phyloP scores from a whole-genome alignment of 306 rosid species.

The Gillenia trifoliata region DNA sequence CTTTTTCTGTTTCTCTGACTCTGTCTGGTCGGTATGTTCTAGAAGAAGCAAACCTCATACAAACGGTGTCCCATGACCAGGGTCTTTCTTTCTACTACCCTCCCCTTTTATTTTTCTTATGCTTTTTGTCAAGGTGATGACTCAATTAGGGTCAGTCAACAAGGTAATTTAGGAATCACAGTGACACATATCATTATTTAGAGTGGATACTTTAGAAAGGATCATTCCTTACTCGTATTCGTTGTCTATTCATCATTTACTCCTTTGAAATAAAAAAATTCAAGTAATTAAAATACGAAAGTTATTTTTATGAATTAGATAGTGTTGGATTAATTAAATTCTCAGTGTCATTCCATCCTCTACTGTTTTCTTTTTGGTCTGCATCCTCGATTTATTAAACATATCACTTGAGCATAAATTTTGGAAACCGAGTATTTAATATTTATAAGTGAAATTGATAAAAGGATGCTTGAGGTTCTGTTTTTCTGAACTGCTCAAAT shows the following conservation, averaged over 20 bases:
- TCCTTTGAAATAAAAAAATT: background rate
- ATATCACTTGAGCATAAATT: background rate
- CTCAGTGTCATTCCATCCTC: background rate
- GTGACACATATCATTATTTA: background rate
- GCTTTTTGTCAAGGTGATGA: background rate
- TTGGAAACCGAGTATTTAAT: background rate
- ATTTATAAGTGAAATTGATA: background rate
- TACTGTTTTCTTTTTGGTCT: background rate
- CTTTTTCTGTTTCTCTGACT: conserved; percentile 28
- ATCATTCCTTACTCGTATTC: background rate
- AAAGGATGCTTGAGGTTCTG: background rate
- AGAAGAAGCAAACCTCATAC: conserved; percentile 64
- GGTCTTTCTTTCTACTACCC: background rate
- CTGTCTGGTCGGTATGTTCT: conserved; percentile 97
- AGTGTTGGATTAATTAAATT: background rate
- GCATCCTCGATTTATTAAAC: background rate
- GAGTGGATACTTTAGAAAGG: background rate
- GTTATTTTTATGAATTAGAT: background rate
- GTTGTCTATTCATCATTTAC: background rate
- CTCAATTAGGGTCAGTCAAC: background rate
- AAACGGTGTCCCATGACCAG: conserved; percentile 84
- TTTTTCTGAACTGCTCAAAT: background rate
- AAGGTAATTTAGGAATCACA: background rate
- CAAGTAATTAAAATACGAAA: background rate
- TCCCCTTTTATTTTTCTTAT: background rate